A percentile compares a stretch with the other conserved stretches of the same genome.
Evolutionary conservation across 2,329 filamentous ascomycete species (phyloP).

Genomic region (Curvularia spicifera): DNA sequence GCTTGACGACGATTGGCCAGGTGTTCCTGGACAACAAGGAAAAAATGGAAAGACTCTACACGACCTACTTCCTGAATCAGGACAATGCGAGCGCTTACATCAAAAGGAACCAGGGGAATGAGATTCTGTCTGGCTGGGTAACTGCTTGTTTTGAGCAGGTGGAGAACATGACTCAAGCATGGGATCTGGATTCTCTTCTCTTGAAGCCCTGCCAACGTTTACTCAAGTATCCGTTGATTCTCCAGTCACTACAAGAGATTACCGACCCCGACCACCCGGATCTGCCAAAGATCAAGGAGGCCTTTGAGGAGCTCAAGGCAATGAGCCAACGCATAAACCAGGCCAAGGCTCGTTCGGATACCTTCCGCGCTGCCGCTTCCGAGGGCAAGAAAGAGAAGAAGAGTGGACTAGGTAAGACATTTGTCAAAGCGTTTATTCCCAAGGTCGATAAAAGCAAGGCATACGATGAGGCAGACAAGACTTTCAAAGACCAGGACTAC

Average conservation of each 20-base stretch:
- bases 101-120: slow-evolving; percentile 58
- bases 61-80: slow-evolving; percentile 69
- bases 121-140: slow-evolving; percentile 78
- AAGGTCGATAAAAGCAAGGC: slow-evolving; percentile 84
- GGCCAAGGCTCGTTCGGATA: slow-evolving; percentile 90
- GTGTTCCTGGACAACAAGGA: slow-evolving; percentile 63
- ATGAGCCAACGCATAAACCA: slow-evolving; percentile 81
- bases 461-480: slow-evolving; percentile 67
- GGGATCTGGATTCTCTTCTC: slow-evolving; percentile 93
- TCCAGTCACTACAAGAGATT: slow-evolving; percentile 78
- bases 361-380: slow-evolving; percentile 61
- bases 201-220: slow-evolving; percentile 97
- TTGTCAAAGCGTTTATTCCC: slow-evolving; percentile 89
- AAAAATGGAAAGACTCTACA: slow-evolving; percentile 69
- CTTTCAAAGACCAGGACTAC: slow-evolving; percentile 80
- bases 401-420: slow-evolving; percentile 66
- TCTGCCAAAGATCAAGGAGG: slow-evolving; percentile 70
- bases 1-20: slow-evolving; percentile 63
- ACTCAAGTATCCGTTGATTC: slow-evolving; percentile 88
- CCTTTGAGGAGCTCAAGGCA: slow-evolving; percentile 71
- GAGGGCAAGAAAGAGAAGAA: slow-evolving; percentile 48
- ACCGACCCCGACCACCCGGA: slow-evolving; percentile 88
- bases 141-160: slow-evolving; percentile 92
- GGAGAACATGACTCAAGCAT: slow-evolving; percentile 88
- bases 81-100: slow-evolving; percentile 69